Conservation (phyloP, 1,284 basidiomycete genomes). For the Volvariella volvacea region DNA sequence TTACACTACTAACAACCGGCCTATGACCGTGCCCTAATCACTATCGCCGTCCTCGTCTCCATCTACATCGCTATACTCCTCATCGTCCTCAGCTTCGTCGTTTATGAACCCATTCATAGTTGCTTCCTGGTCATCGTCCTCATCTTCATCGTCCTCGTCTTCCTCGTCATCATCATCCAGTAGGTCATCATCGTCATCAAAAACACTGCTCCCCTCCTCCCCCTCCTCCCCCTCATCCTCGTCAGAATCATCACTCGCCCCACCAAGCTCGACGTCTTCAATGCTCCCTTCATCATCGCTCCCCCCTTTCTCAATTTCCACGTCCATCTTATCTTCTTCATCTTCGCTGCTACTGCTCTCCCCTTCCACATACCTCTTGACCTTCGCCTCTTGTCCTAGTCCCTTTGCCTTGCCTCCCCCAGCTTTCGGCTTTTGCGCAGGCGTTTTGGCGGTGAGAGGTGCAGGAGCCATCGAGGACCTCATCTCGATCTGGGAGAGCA, state of each 20-base stretch:
- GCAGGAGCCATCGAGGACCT: conserved; percentile 61
- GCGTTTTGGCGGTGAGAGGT: conserved; percentile 25
- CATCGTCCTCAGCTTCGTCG: conserved; percentile 49
- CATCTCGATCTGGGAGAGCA: conserved; percentile 90
- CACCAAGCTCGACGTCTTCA: conserved; percentile 62
- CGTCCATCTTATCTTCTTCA: conserved; percentile 62
- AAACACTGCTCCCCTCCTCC: no score
- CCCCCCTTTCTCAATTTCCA: conserved; percentile 62
- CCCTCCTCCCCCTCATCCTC: conserved; percentile 45
- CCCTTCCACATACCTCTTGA: conserved; percentile 65
- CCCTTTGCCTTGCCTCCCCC: conserved; percentile 29
- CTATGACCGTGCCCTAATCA: neutral
- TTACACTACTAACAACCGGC: no score
- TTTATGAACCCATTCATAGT: conserved; percentile 62
- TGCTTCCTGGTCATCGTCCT: conserved; percentile 54
- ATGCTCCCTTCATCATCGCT: conserved; percentile 59
- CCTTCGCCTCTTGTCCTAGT: conserved; percentile 26
- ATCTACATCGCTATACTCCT: conserved; percentile 63
- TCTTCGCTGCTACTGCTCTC: conserved; percentile 69
- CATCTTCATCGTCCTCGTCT: conserved; percentile 62
- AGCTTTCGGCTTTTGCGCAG: conserved; percentile 11
- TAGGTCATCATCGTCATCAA: conserved; percentile 46
- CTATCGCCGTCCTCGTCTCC: conserved; percentile 38
- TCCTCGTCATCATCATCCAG: conserved; percentile 67
- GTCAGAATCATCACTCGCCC: conserved; percentile 45